A percentile compares a stretch with the other conserved stretches of the same genome.
These are phyloP conservation scores for Earliella scabrosa DNA, from an alignment of 1,284 basidiomycete species.

Conservation along the genomic window DNA sequence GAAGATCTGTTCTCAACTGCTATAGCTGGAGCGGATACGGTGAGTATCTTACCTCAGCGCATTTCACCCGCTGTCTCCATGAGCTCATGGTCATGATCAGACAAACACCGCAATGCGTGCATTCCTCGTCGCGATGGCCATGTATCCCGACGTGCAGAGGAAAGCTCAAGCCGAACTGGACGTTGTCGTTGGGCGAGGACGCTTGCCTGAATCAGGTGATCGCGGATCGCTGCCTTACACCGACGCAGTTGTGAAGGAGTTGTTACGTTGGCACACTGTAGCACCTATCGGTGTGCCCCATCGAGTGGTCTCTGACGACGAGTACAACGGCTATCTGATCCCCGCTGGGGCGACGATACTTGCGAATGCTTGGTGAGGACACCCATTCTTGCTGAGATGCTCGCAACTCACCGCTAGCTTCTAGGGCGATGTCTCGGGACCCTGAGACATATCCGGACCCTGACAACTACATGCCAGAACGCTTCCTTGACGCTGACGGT, in stretches of 20 bases:
- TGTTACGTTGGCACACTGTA: constrained; percentile 34
- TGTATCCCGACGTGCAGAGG: constrained; percentile 32
- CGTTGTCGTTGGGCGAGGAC: constrained; percentile 27
- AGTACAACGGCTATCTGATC: constrained; percentile 14
- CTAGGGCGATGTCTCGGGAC: constrained; percentile 22
- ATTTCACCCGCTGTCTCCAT: no score
- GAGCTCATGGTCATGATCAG: not conserved
- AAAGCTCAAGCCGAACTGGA: constrained; percentile 39
- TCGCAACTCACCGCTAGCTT: no score
- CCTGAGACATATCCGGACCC: constrained; percentile 21
- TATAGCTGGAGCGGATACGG: not conserved
- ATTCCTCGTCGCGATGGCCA: constrained; percentile 35
- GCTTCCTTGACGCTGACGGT: constrained; percentile 19
- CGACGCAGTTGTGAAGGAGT: constrained; percentile 35
- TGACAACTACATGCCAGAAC: constrained; percentile 21
- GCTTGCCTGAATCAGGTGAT: constrained; percentile 36
- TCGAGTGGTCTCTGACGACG: constrained; percentile 8
- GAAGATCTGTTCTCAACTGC: no score
- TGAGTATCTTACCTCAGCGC: no score
- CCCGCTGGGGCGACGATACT: constrained; percentile 9
- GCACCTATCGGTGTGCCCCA: constrained; percentile 16
- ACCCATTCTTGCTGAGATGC: not conserved
- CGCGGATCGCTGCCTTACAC: constrained; percentile 33
- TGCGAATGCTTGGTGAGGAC: constrained; percentile 11
- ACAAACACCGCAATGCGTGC: constrained; percentile 4